These are phyloP conservation scores for Brassica hybrid DNA, from an alignment of 441 rosid species.

Conservation along the genomic window DNA sequence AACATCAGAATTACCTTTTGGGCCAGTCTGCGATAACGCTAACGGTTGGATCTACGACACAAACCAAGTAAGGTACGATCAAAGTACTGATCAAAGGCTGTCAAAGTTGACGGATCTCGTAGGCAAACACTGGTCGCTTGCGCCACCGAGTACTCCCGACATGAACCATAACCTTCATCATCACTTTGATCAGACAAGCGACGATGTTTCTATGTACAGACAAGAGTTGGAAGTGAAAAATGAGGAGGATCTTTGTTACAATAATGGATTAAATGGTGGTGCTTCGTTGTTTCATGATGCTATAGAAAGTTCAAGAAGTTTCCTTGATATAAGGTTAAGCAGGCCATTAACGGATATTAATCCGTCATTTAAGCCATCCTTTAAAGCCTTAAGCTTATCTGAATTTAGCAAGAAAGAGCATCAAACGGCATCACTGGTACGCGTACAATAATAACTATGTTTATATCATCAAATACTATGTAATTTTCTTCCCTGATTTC, in stretches of 20 bases:
- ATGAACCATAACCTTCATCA: conserved; percentile 41
- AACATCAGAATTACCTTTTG: conserved; percentile 48
- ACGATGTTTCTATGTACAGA: conserved; percentile 48
- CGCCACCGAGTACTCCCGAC: conserved; percentile 63
- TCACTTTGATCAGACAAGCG: conserved; percentile 47
- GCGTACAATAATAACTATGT: conserved; percentile 24
- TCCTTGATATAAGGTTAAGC: conserved; percentile 47
- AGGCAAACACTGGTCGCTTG: conserved; percentile 71
- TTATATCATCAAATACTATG: conserved; percentile 9
- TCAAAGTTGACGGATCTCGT: conserved; percentile 61
- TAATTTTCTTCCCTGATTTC: conserved; percentile 2
- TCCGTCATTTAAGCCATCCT: conserved; percentile 52
- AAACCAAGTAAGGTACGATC: conserved; percentile 40
- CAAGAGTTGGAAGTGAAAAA: conserved; percentile 41
- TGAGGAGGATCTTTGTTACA: conserved; percentile 43
- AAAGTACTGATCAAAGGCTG: conserved; percentile 43
- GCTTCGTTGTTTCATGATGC: conserved; percentile 43
- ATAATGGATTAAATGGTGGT: conserved; percentile 44
- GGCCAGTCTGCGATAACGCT: conserved; percentile 50
- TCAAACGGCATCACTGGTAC: conserved; percentile 50
- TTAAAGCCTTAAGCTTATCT: conserved; percentile 53
- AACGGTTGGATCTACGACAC: conserved; percentile 54
- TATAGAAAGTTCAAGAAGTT: conserved; percentile 44
- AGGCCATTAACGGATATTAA: conserved; percentile 54
- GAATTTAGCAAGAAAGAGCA: conserved; percentile 62